phyloP scores from a whole-genome alignment of 257 asterid genomes.

The Mitragyna speciosa region DNA sequence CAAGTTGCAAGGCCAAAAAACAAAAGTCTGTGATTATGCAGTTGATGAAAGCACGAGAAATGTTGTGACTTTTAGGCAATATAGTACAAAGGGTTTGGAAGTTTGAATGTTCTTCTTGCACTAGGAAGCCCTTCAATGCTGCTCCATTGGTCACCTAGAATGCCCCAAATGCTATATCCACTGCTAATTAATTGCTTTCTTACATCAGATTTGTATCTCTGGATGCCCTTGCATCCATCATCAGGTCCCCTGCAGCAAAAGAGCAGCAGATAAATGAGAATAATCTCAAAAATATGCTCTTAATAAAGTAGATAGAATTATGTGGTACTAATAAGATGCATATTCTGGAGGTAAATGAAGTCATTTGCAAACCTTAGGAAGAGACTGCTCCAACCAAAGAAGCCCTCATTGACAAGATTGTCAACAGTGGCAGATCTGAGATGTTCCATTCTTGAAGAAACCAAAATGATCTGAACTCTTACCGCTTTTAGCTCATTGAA shows the following conservation, averaged over 20 bases:
- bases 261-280: neutral
- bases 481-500: conserved; percentile 59
- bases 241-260: conserved; percentile 37
- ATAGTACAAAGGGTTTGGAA: conserved; percentile 71
- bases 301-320: neutral
- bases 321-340: neutral
- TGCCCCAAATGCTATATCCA: conserved; percentile 63
- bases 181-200: conserved; percentile 49
- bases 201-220: conserved; percentile 49
- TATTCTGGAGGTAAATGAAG: neutral
- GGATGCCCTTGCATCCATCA: conserved; percentile 43
- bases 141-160: conserved; percentile 78
- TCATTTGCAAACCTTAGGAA: conserved; percentile 46
- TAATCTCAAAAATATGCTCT: neutral
- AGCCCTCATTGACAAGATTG: conserved; percentile 68
- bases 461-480: conserved; percentile 54
- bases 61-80: conserved; percentile 38
- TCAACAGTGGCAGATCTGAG: conserved; percentile 73
- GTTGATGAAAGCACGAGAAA: neutral
- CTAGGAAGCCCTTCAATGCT: conserved; percentile 63
- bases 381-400: conserved; percentile 70
- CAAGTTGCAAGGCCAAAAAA: neutral
- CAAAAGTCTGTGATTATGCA: neutral
- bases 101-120: conserved; percentile 62
- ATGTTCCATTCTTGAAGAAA: conserved; percentile 69